phyloP scores from a whole-genome alignment of 441 rosid species.

The Viola pubescens region DNA sequence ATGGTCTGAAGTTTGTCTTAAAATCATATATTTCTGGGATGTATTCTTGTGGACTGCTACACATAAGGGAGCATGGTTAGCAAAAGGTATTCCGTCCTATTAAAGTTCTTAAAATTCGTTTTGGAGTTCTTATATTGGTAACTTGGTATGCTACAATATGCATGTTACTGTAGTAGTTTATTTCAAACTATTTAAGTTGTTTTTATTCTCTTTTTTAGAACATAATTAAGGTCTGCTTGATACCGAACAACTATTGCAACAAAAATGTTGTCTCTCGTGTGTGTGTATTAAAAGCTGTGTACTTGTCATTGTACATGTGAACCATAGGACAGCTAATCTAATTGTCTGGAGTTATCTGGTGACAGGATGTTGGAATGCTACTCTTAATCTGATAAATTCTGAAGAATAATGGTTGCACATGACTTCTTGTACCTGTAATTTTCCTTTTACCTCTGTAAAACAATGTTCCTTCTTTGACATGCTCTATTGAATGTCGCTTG shows the following conservation, averaged over 20 bases:
- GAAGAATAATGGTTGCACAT: neutral
- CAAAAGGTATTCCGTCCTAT: neutral
- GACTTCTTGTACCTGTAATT: too few relatives aligned
- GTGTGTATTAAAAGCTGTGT: neutral
- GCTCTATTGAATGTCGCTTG: too few relatives aligned
- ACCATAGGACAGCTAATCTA: neutral
- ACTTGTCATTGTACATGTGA: neutral
- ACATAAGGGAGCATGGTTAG: slow-evolving; percentile 25
- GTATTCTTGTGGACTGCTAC: slow-evolving; percentile 10
- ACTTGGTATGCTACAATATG: neutral
- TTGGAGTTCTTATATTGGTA: neutral
- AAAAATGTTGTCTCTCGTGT: too few relatives aligned
- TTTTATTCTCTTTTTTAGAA: neutral
- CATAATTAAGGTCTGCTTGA: too few relatives aligned
- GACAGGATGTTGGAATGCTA: neutral
- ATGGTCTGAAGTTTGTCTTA: slow-evolving; percentile 16
- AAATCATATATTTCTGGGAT: slow-evolving; percentile 9
- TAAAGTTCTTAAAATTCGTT: neutral
- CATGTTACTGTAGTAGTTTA: neutral
- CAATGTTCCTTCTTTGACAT: too few relatives aligned
- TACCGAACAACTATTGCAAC: too few relatives aligned
- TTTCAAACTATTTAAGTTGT: neutral
- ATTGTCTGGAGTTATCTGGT: neutral
- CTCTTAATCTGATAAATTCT: neutral
- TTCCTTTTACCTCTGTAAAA: too few relatives aligned